A percentile compares a stretch with the other conserved stretches of the same genome.
phyloP scores from a whole-genome alignment of 2,329 filamentous ascomycete genomes.

The Cladophialophora exuberans region DNA sequence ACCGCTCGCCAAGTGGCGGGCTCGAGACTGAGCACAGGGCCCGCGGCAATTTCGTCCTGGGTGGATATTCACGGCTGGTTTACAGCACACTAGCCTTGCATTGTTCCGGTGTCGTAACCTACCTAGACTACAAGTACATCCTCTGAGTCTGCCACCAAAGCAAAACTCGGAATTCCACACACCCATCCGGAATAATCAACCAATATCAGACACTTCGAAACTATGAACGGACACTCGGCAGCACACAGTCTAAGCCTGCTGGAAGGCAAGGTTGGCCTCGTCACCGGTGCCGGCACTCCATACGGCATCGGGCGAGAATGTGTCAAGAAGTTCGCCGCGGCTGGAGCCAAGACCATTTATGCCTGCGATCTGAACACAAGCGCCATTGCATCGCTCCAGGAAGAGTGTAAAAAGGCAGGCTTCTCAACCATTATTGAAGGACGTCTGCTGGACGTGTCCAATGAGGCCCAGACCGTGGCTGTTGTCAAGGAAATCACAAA shows the following conservation, averaged over 20 bases:
- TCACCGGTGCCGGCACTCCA: constrained; percentile 37
- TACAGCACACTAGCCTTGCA: no score
- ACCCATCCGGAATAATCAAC: no score
- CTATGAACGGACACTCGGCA: no score
- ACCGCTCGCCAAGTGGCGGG: no score
- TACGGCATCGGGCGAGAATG: constrained; percentile 35
- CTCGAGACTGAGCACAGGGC: no score
- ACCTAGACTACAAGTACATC: no score
- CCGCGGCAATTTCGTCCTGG: no score
- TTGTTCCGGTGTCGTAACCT: no score
- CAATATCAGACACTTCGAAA: no score
- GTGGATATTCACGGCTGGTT: no score
- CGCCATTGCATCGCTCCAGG: constrained; percentile 9
- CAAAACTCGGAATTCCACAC: no score
- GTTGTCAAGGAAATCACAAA: constrained; percentile 16
- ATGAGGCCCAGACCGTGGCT: constrained; percentile 12
- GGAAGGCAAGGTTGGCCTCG: constrained; percentile 31
- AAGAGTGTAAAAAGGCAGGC: constrained; percentile 14
- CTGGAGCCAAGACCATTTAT: constrained; percentile 17
- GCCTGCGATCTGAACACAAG: constrained; percentile 18
- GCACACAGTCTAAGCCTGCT: background rate
- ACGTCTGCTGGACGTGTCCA: constrained; percentile 10
- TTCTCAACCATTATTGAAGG: constrained; percentile 11
- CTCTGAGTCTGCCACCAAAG: no score
- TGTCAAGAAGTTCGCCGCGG: constrained; percentile 28